Evolutionary conservation across 2,329 filamentous ascomycete genomes (phyloP), one percentile per base, ranked within the genome.

Genomic region (Chaetomiaceae sp.): DNA sequence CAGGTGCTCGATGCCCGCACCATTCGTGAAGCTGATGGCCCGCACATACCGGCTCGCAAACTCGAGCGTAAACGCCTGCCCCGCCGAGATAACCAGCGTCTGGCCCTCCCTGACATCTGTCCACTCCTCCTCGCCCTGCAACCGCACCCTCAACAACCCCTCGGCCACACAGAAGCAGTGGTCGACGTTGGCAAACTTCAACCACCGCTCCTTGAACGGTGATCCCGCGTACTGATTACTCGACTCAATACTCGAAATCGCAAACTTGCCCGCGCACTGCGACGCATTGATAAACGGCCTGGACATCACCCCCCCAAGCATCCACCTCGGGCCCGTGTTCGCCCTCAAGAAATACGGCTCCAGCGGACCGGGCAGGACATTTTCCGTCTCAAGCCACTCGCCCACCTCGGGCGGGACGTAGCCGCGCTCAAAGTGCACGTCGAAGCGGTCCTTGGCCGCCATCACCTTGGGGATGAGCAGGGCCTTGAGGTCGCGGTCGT

Each of bases 381-480:
- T 72, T 44, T 79, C 76, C 0, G 60, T 62, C 3, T 63, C 65
- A 12, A 68, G 61, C 74, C 75, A 79, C 0, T 72, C 70, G 1
- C 63, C 64, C 0, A 75, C 68, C 12, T 70, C 72, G 1, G 75
- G 76, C 0, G 74, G 70, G 31, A 72, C 54, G 23, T 48, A 48
- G 46, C 40, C 36, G 23, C 46, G 46, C 56, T 79, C 71, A 47
- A 79, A 80, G 2, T 80, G 68, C 48, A 83, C 78, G 58, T 83
- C 80, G 61, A 78, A 82, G 14, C 46, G 46, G 36, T 79, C 76
- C 9, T 75, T 75, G 7, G 79, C 80, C 0, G 75, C 74, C 69
- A 79, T 80, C 25, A 83, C 68, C 62, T 79, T 81, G 15, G 77
- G 77, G 22, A 82, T 74, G 29, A 82, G 61, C 0, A 77, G 65